Evolutionary conservation across 2,329 filamentous ascomycete genomes (phyloP).

Genomic region (Penicillium corylophilum): DNA sequence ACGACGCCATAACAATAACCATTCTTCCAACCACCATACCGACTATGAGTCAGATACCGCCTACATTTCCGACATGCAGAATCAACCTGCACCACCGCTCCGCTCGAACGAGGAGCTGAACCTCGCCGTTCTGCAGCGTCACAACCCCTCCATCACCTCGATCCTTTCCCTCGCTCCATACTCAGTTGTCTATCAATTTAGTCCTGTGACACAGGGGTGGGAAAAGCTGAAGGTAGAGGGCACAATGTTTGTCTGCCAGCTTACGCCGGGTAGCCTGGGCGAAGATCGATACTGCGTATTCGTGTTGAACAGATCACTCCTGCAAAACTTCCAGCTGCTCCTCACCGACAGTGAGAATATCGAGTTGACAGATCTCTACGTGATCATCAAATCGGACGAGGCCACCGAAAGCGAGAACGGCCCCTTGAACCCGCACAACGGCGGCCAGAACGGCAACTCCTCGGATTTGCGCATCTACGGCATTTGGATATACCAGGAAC

Average conservation of each 20-base stretch:
- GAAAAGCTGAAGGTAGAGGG: conserved; percentile 85
- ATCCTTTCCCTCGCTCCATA: conserved; percentile 83
- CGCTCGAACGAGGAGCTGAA: conserved; percentile 86
- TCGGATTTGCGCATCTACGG: conserved; percentile 52
- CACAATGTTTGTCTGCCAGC: conserved; percentile 80
- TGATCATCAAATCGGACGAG: conserved; percentile 56
- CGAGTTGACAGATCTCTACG: conserved; percentile 62
- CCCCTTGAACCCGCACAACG: conserved; percentile 11
- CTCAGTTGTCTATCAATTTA: conserved; percentile 81
- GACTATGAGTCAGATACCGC: conserved; percentile 68
- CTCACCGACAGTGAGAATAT: conserved; percentile 59
- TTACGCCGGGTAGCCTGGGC: conserved; percentile 44
- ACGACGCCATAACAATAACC: conserved; percentile 23
- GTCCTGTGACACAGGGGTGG: conserved; percentile 65
- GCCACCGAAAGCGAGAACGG: conserved; percentile 25
- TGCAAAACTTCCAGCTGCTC: conserved; percentile 69
- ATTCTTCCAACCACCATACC: conserved; percentile 29
- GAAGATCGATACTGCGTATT: conserved; percentile 60
- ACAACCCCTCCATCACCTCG: conserved; percentile 69
- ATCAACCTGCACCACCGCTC: conserved; percentile 41
- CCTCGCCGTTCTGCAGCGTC: conserved; percentile 75
- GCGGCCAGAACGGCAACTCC: conserved; percentile 8
- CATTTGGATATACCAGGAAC: conserved; percentile 65
- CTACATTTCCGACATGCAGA: conserved; percentile 44
- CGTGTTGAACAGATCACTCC: conserved; percentile 68